Conservation (phyloP, 441 rosid genomes). For the Brassica balearica region DNA sequence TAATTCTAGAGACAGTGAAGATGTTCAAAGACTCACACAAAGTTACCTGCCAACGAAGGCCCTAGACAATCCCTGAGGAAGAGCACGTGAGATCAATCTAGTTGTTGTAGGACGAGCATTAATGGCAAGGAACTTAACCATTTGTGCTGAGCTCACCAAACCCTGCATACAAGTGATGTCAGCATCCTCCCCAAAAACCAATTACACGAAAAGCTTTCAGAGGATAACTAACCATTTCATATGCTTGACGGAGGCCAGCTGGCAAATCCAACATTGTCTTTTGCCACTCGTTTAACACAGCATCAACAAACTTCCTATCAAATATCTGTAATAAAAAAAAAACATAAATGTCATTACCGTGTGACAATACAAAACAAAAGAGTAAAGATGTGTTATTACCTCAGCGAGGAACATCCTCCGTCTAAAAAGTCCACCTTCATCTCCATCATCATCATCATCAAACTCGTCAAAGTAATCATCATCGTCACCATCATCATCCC, state of each 20-base stretch:
- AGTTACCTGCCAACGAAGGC: slow-evolving; percentile 94
- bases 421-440: slow-evolving; percentile 90
- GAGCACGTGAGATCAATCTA: slow-evolving; percentile 81
- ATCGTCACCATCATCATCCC: slow-evolving; percentile 94
- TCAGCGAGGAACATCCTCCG: slow-evolving; percentile 85
- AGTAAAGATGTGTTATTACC: slow-evolving; percentile 47
- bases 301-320: slow-evolving; percentile 91
- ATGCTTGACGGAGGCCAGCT: slow-evolving; percentile 96
- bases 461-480: slow-evolving; percentile 92
- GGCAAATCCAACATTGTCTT: slow-evolving; percentile 96
- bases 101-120: slow-evolving; percentile 93
- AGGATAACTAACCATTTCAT: slow-evolving; percentile 74
- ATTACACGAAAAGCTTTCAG: slow-evolving; percentile 12
- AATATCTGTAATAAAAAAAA: slow-evolving; percentile 60
- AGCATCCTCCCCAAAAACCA: slow-evolving; percentile 23
- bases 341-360: too few relatives aligned
- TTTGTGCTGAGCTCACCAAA: slow-evolving; percentile 95
- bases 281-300: slow-evolving; percentile 96
- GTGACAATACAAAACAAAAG: slow-evolving; percentile 3
- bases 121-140: slow-evolving; percentile 87
- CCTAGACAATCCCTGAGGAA: slow-evolving; percentile 86
- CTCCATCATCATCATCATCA: slow-evolving; percentile 91
- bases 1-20: not conserved
- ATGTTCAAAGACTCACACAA: not conserved
- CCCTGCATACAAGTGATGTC: slow-evolving; percentile 61